Conservation (phyloP, 345 rosid genomes). For the Kandelia obovata region DNA sequence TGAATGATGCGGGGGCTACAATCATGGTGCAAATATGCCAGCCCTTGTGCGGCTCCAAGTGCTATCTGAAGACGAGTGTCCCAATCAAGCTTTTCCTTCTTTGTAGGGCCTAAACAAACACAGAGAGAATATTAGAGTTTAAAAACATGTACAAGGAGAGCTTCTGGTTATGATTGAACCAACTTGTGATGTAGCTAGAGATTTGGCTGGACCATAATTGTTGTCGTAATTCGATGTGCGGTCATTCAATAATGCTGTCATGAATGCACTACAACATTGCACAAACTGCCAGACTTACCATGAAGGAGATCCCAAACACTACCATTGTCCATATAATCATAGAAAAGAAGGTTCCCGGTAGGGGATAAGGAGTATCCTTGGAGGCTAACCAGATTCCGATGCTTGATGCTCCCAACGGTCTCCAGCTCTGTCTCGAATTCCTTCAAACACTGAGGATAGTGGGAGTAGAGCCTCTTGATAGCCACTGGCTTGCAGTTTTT, state of each 20-base stretch:
- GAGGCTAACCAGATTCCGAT: constrained; percentile 83
- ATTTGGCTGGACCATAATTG: no score
- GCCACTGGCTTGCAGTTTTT: constrained; percentile 96
- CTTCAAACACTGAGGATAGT: constrained; percentile 73
- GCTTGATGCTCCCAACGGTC: constrained; percentile 89
- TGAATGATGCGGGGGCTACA: constrained; percentile 94
- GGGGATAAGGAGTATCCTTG: constrained; percentile 87
- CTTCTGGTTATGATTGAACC: no score
- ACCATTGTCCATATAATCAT: constrained; percentile 96
- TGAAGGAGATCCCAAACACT: constrained; percentile 97
- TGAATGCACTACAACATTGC: no score
- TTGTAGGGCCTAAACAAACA: constrained; percentile 51
- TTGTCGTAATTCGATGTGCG: no score
- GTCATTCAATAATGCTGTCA: no score
- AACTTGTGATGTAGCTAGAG: no score
- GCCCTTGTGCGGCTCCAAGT: constrained; percentile 89
- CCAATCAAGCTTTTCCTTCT: constrained; percentile 87
- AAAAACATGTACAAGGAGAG: neutral
- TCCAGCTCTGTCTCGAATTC: constrained; percentile 91
- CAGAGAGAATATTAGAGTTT: neutral
- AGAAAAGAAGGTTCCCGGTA: constrained; percentile 84
- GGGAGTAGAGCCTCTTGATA: constrained; percentile 85
- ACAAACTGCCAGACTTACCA: constrained; percentile 36
- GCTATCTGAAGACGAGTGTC: constrained; percentile 73
- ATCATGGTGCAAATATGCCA: constrained; percentile 89